These are phyloP conservation scores for Fusarium beomiforme DNA, from an alignment of 2,329 filamentous ascomycete genomes.

Conservation along the genomic window DNA sequence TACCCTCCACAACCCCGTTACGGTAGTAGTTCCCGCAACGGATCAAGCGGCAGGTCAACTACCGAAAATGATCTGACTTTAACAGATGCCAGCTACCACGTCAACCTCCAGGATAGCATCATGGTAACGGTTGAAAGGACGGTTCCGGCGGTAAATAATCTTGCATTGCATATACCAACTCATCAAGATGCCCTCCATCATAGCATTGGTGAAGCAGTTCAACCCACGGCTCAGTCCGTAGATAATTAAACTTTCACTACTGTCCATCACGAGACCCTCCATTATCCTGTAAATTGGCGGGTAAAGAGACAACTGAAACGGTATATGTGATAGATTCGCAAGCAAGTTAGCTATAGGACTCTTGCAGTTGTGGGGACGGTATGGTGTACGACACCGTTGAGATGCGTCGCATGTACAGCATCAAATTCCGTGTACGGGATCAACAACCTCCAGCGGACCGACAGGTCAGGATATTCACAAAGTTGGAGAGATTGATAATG, in stretches of 20 bases:
- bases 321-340: background rate
- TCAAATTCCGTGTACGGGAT: background rate
- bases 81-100: too few species aligned
- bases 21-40: background rate
- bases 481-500: accelerated
- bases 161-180: too few species aligned
- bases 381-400: background rate
- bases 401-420: background rate
- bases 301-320: background rate
- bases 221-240: too few species aligned
- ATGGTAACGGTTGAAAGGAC: background rate
- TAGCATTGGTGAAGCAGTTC: too few species aligned
- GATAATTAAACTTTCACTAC: too few species aligned
- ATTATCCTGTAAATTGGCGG: too few species aligned
- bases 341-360: too few species aligned
- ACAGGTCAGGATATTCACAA: accelerated
- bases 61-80: background rate
- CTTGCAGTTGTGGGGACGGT: too few species aligned
- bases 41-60: background rate
- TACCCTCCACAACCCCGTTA: background rate
- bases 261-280: background rate
- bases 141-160: background rate
- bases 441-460: accelerated
- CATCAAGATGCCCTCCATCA: too few species aligned
- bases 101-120: accelerated